Base-by-base conservation (phyloP, 1,139 yeast genomes). In the Meyerozyma elateridarum region DNA sequence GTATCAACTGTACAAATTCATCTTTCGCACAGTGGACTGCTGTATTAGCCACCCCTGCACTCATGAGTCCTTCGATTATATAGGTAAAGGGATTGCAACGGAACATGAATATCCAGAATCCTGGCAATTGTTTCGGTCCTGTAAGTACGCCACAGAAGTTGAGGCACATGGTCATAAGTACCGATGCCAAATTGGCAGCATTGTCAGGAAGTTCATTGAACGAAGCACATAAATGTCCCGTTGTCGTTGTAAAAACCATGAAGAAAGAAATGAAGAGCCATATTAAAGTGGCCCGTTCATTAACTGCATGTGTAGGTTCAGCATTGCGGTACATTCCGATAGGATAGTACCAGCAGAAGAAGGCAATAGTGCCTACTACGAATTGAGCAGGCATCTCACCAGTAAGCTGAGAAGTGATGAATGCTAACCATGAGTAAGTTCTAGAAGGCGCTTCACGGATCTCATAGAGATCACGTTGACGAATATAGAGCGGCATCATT, bases 101-200 rank as follows among this genome's bases (percentile, higher is more conserved):
- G 58, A 71, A 75, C 77, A 76, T 71, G 49, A 73, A 73, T 22
- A 60, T 58, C 80, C 80, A 76, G 59, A 76, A 75, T 6, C 73
- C 69, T 14, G 81, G 78, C 64, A 74, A 63, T 28, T 50, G 59
- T 13, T 56, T 48, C 25, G 47, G 51, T 21, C 74, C 69, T 36
- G 70, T 75, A 44, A 76, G 51, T 28, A 74, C 74, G 62, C 83
- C 83, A 59, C 80, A 73, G 70, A 76, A 76, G 36, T 42, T 45
- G 40, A 47, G 37, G 34, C 48, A 43, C 44, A 44, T 36, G 12
- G 42, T 43, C 28, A 72, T 56, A 49, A 75, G 52, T 54, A 62
- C 49, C 49, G 66, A 54, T 13, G 77, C 64, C 43, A 73, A 67
- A 39, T 74, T 48, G 40, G 69, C 54, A 30, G 73, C 54, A 42